phyloP scores from a whole-genome alignment of 129 eudicot species.

The Chrysanthemum lavandulifolium region DNA sequence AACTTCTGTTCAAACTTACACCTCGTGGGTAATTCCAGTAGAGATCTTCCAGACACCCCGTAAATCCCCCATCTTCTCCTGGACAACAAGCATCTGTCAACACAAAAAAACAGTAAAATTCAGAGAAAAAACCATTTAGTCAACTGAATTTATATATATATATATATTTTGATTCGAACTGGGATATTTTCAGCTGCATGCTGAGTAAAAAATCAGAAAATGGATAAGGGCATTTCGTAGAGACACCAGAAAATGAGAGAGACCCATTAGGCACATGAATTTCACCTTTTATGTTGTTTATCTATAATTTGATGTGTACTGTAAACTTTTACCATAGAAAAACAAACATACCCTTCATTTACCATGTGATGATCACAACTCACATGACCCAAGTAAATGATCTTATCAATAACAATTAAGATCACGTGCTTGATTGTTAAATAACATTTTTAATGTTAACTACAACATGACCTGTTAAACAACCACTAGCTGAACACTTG shows the following conservation, averaged over 20 bases:
- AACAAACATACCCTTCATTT: not conserved
- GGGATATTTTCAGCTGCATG: not conserved
- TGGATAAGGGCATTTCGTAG: not conserved
- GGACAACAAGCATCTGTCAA: slow-evolving; percentile 77
- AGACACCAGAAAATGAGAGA: not conserved
- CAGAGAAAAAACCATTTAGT: not conserved
- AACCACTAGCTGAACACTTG: not conserved
- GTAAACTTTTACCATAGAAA: not conserved
- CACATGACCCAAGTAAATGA: not conserved
- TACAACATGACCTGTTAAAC: not conserved
- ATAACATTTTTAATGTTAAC: not conserved
- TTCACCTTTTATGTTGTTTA: not conserved
- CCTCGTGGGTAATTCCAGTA: slow-evolving; percentile 75
- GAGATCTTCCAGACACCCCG: slow-evolving; percentile 82
- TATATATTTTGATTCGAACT: not conserved
- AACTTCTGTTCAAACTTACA: slow-evolving; percentile 28
- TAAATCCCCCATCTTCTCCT: slow-evolving; percentile 64
- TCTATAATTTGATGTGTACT: not conserved
- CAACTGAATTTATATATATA: not conserved
- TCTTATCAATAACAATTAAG: not conserved
- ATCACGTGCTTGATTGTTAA: not conserved
- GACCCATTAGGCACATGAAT: not conserved
- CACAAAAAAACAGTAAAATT: not conserved
- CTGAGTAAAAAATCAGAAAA: not conserved
- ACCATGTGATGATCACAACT: not conserved